Base-by-base conservation (phyloP, 2,329 filamentous ascomycete genomes). In the Microdochium bolleyi region DNA sequence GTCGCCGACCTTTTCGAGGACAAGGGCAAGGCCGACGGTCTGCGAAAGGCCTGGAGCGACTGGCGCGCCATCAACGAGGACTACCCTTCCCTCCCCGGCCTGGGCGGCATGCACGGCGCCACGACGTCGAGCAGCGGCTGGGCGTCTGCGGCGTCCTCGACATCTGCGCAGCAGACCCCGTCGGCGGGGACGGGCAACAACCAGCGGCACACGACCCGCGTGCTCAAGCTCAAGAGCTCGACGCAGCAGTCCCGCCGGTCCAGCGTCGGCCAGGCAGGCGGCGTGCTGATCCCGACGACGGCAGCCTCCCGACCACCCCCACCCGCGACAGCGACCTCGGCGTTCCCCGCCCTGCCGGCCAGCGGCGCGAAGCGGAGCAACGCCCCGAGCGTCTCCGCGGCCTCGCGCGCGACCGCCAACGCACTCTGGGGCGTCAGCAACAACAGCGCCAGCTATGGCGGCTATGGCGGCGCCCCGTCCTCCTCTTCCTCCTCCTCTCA, bases 1-100 rank as follows among this genome's bases (percentile, higher is more conserved):
- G 80, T 96, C 2, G 88, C 92, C 4, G 92, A 97, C 51, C 83
- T 99, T 11, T 97, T 94, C 61, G 92, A 99, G 60, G 87, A 95
- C 60, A 79, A 86, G 50, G 66, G 69, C 19, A 96, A 95, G 65
- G 83, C 83, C 1, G 84, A 87, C 51, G 77, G 75, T 1, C 73
- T 99, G 2, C 80, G 91, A 24, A 87, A 87, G 61, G 89, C 92
- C 1, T 96, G 92, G 91, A 89, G 90, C 60, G 89, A 96, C 69
- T 96, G 92, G 89, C 89, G 89, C 49, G 91, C 91, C 37, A 94
- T 95, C 70, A 95, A 95, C 59, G 92, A 96, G 69, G 92, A 96
- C 66, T 97, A 96, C 60, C 92, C 92, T 0, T 89, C 88, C 1
- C 75, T 97, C 1, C 92, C 92, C 1, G 87, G 87, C 0, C 79